Conservation (phyloP, 768 basidiomycete species). For the Rhizopogon vulgaris region DNA sequence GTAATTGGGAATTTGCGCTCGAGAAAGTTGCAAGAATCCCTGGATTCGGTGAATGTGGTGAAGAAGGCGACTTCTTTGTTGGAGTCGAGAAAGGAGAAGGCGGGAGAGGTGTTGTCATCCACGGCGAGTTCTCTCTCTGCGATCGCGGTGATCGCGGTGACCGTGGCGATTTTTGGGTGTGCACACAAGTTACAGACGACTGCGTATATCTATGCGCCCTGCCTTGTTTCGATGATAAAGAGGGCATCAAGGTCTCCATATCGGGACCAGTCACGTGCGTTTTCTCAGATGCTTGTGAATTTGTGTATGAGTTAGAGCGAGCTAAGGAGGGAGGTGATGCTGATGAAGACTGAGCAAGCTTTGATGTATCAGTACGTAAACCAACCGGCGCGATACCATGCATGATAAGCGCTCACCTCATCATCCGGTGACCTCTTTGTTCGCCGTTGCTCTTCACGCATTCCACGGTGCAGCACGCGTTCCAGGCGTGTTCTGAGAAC, state of each 20-base stretch:
- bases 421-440: slow-evolving; percentile 10
- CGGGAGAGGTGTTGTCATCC: slow-evolving; percentile 22
- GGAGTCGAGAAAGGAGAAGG: slow-evolving; percentile 28
- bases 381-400: neutral
- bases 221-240: neutral
- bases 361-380: slow-evolving; percentile 1
- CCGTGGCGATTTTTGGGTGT: slow-evolving; percentile 9
- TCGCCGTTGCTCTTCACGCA: slow-evolving; percentile 7
- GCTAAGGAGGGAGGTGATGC: slow-evolving; percentile 24
- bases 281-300: slow-evolving; percentile 23
- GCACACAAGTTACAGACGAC: slow-evolving; percentile 10
- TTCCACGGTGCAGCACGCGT: slow-evolving; percentile 36
- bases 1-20: slow-evolving; percentile 13
- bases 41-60: slow-evolving; percentile 7
- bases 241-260: slow-evolving; percentile 3
- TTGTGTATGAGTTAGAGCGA: slow-evolving; percentile 16
- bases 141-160: slow-evolving; percentile 12
- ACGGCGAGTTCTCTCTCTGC: slow-evolving; percentile 18
- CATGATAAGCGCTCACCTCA: slow-evolving; percentile 16
- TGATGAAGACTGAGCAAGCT: slow-evolving; percentile 17
- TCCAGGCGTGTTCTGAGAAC: slow-evolving; percentile 50
- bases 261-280: slow-evolving; percentile 18
- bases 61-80: slow-evolving; percentile 10
- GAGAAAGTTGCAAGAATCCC: slow-evolving; percentile 8
- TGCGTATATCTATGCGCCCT: slow-evolving; percentile 8